phyloP scores from a whole-genome alignment of 768 basidiomycete species.

The Brasilioporus rufonigricans region DNA sequence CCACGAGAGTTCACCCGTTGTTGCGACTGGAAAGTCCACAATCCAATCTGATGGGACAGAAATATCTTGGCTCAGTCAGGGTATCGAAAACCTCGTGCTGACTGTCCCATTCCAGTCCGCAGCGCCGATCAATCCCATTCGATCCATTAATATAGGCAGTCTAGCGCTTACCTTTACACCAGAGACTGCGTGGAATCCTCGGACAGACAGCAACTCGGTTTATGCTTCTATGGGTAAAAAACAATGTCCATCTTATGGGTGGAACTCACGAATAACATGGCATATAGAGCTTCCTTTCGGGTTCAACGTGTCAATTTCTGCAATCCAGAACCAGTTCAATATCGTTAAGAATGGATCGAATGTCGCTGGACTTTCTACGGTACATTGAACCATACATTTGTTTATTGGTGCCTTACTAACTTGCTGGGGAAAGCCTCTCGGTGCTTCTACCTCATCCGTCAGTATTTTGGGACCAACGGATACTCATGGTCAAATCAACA shows the following conservation, averaged over 20 bases:
- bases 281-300: conserved; percentile 66
- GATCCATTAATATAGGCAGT: conserved; percentile 58
- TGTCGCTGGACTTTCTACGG: conserved; percentile 61
- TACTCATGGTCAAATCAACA: conserved; percentile 64
- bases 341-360: conserved; percentile 51
- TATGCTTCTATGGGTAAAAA: conserved; percentile 53
- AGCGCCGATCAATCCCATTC: conserved; percentile 59
- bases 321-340: conserved; percentile 66
- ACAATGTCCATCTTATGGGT: background rate
- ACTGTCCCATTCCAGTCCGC: conserved; percentile 58
- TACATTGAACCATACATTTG: conserved; percentile 19
- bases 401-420: background rate
- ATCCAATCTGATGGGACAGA: conserved; percentile 51
- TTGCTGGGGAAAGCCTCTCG: conserved; percentile 44
- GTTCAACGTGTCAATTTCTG: conserved; percentile 53
- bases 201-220: conserved; percentile 56
- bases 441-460: conserved; percentile 62
- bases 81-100: conserved; percentile 54
- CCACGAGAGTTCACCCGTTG: conserved; percentile 52
- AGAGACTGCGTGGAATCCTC: conserved; percentile 54
- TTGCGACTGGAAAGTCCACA: conserved; percentile 60
- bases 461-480: conserved; percentile 48
- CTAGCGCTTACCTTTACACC: conserved; percentile 56
- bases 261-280: conserved; percentile 1
- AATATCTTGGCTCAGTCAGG: conserved; percentile 67